A percentile compares a stretch with the other conserved stretches of the same genome.
phyloP scores from a whole-genome alignment of 768 basidiomycete species.

The Coprinellus micaceus region DNA sequence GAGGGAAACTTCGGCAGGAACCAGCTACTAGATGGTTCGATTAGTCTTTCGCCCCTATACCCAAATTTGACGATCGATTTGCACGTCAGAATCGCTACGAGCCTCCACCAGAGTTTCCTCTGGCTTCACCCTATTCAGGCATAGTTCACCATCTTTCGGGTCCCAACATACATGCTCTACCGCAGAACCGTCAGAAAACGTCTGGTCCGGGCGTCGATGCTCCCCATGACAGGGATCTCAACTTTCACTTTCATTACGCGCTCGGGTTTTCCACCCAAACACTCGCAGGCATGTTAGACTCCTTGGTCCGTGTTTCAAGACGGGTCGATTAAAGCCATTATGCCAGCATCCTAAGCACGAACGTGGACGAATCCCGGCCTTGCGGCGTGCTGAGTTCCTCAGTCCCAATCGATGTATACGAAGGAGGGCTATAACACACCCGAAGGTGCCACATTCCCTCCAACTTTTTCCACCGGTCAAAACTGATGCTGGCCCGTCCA shows the following conservation, averaged over 20 bases:
- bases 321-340: slow-evolving; percentile 78
- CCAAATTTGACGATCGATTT: slow-evolving; percentile 94
- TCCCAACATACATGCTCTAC: slow-evolving; percentile 84
- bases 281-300: slow-evolving; percentile 83
- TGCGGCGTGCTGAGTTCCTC: slow-evolving; percentile 60
- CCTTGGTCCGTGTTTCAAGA: slow-evolving; percentile 86
- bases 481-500: slow-evolving; percentile 68
- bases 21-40: slow-evolving; percentile 93
- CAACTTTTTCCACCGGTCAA: slow-evolving; percentile 54
- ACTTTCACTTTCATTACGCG: slow-evolving; percentile 72
- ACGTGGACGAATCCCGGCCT: slow-evolving; percentile 51
- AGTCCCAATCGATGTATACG: slow-evolving; percentile 53
- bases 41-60: slow-evolving; percentile 97
- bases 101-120: slow-evolving; percentile 96
- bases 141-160: slow-evolving; percentile 91
- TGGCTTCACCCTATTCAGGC: slow-evolving; percentile 88
- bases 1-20: slow-evolving; percentile 88
- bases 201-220: slow-evolving; percentile 75
- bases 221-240: slow-evolving; percentile 58
- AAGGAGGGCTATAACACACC: slow-evolving; percentile 64
- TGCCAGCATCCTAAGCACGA: slow-evolving; percentile 71
- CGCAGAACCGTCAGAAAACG: slow-evolving; percentile 70
- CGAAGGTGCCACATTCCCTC: slow-evolving; percentile 60
- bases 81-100: slow-evolving; percentile 86
- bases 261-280: slow-evolving; percentile 69